Conservation (phyloP, 106 monocot species). For the Allium cepa region DNA sequence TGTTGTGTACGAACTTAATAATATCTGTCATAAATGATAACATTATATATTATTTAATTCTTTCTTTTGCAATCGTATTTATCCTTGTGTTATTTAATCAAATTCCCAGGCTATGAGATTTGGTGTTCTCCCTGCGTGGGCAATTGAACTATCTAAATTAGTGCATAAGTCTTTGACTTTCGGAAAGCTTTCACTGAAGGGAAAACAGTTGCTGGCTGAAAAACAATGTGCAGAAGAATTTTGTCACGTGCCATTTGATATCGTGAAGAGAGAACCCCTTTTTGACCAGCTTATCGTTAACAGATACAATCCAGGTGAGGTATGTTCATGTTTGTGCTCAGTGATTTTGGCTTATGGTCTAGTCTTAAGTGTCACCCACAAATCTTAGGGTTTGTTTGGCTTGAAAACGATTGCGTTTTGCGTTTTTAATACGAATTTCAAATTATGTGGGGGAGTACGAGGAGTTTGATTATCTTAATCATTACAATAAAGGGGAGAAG, state of each 20-base stretch:
- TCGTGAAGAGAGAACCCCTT: slow-evolving; percentile 84
- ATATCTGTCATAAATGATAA: not conserved
- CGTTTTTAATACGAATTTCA: no score
- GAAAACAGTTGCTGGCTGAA: slow-evolving; percentile 6
- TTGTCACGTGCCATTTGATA: slow-evolving; percentile 52
- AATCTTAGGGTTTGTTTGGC: no score
- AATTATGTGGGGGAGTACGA: no score
- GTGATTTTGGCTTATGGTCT: no score
- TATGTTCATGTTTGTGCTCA: slow-evolving; percentile 12
- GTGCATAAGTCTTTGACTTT: slow-evolving; percentile 46
- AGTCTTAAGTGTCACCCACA: no score
- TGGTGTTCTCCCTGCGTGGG: slow-evolving; percentile 93
- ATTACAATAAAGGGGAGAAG: no score
- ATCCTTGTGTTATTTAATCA: not conserved
- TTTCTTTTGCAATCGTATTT: not conserved
- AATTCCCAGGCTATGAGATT: slow-evolving; percentile 84
- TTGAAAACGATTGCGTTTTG: no score
- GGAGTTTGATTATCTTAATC: no score
- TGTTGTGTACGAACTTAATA: not conserved
- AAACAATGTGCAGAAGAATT: slow-evolving; percentile 15
- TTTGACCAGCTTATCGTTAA: slow-evolving; percentile 93
- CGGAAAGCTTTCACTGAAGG: slow-evolving; percentile 6
- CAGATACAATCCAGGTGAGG: slow-evolving; percentile 88
- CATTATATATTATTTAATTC: no score
- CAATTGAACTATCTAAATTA: slow-evolving; percentile 39